Evolutionary conservation across 306 rosid species (phyloP), one percentile per base, ranked within the genome.

Genomic region (Vigna hirtella): DNA sequence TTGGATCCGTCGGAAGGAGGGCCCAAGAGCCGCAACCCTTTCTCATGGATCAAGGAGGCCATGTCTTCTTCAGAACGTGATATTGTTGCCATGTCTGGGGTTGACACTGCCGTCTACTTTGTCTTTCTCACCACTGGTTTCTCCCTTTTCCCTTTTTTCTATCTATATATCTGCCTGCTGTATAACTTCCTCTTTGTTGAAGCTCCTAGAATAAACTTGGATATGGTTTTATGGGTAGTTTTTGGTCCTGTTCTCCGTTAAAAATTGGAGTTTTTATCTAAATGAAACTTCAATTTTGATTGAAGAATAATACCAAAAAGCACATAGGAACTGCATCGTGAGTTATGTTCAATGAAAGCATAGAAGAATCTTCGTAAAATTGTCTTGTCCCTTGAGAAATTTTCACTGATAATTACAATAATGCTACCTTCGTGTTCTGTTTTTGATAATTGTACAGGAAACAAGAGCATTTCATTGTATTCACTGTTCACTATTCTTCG

Each of bases 51-150:
- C 77, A 76, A 22, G 16, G 98, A 91, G 66, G 98, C 97, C 18
- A 0, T 84, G 18, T 77, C 86, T 38, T 87, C 99, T 50, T 74
- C 96, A 5, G 99, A 96, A 80, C 52, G 62, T 65, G 94, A 96
- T 5, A 77, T 96, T 28, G 87, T 96, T 57, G 40, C 85, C 71
- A 12, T 87, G 53, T 93, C 98, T n/a, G 99, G 99, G 65, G 87
- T 91, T 1, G 99, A 96, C 76, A 85, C 98, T 70, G 99, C 99
- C 22, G 99, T 93, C 0, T 90, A 93, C 93, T 96, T 89, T 34
- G 97, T 93, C 77, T 96, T 93, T 75, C 52, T 93, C 76, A 48
- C 76, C 89, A 90, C 98, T 8, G 98, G 99, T 92, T 77, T 73
- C 87, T 67, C 24, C 20, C 28, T 57, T 24, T 10, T 47, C 5